A percentile compares a stretch with the other conserved stretches of the same genome.
Evolutionary conservation across 2,329 filamentous ascomycete genomes (phyloP).

Genomic region (Phialophora expanda): DNA sequence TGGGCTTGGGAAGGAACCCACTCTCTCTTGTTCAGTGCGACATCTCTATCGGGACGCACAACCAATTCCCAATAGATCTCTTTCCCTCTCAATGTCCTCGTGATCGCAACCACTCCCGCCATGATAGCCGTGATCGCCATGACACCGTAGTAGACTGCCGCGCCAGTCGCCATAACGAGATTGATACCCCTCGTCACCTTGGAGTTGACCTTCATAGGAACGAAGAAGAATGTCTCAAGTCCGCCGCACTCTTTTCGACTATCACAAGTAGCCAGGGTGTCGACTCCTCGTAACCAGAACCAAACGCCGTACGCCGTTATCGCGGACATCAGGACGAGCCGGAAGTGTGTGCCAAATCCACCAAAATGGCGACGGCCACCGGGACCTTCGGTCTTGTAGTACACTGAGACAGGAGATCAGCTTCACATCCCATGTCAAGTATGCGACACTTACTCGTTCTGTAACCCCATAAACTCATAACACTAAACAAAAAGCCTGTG

Average conservation of each 20-base stretch:
- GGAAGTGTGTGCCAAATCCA: conserved; percentile 32
- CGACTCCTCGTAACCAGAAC: conserved; percentile 32
- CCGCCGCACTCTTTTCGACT: neutral
- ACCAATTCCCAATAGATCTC: neutral
- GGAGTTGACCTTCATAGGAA: neutral
- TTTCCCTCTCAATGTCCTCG: neutral
- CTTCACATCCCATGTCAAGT: neutral
- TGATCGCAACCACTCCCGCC: neutral
- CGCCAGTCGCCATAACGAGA: neutral
- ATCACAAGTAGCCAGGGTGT: conserved; percentile 4
- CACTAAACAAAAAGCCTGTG: conserved; percentile 29
- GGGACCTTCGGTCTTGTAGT: conserved; percentile 30
- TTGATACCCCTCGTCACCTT: neutral
- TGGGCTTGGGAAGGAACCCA: neutral
- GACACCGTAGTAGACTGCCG: neutral
- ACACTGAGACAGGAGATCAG: conserved; percentile 5
- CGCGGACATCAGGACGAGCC: conserved; percentile 28
- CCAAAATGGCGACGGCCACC: conserved; percentile 32
- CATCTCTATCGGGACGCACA: neutral
- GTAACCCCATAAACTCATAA: conserved; percentile 34
- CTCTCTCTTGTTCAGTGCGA: neutral
- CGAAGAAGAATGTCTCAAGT: neutral
- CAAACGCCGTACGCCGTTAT: conserved; percentile 29
- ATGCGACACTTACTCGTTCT: conserved; percentile 18
- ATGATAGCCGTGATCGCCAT: neutral